These are phyloP conservation scores for Geosmithia putterillii DNA, from an alignment of 2,329 filamentous ascomycete species.

Conservation along the genomic window DNA sequence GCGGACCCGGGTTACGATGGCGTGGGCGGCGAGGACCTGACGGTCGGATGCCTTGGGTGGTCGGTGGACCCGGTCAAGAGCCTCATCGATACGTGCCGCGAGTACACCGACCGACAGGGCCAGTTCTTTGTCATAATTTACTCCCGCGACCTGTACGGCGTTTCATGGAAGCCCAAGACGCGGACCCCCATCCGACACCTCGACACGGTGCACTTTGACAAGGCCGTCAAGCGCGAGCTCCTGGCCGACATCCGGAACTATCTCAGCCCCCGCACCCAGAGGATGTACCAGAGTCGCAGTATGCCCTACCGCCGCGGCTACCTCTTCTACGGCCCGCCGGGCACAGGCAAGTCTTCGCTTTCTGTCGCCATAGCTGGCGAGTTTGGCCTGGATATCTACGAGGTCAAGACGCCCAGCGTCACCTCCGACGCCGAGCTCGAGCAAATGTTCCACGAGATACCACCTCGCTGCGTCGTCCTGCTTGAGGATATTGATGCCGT, in stretches of 20 bases:
- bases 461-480: slow-evolving; percentile 38
- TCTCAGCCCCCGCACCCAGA: slow-evolving; percentile 30
- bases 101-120: slow-evolving; percentile 31
- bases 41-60: slow-evolving; percentile 35
- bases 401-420: slow-evolving; percentile 34
- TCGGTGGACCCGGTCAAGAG: slow-evolving; percentile 34
- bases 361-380: slow-evolving; percentile 39
- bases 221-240: slow-evolving; percentile 29
- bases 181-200: slow-evolving; percentile 34
- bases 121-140: slow-evolving; percentile 39
- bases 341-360: slow-evolving; percentile 46
- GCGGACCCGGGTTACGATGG: slow-evolving; percentile 31
- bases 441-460: slow-evolving; percentile 39
- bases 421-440: slow-evolving; percentile 35
- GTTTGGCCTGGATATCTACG: slow-evolving; percentile 37
- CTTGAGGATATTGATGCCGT: slow-evolving; percentile 42
- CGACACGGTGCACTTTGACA: slow-evolving; percentile 38
- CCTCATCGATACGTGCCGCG: slow-evolving; percentile 32
- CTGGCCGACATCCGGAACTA: slow-evolving; percentile 39
- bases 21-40: slow-evolving; percentile 31
- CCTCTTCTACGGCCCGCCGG: slow-evolving; percentile 51
- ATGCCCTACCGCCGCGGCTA: slow-evolving; percentile 36
- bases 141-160: slow-evolving; percentile 29
- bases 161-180: slow-evolving; percentile 34
- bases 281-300: slow-evolving; percentile 51